These are phyloP conservation scores for Aspergillus cejpii DNA, from an alignment of 2,329 filamentous ascomycete species.

Conservation along the genomic window DNA sequence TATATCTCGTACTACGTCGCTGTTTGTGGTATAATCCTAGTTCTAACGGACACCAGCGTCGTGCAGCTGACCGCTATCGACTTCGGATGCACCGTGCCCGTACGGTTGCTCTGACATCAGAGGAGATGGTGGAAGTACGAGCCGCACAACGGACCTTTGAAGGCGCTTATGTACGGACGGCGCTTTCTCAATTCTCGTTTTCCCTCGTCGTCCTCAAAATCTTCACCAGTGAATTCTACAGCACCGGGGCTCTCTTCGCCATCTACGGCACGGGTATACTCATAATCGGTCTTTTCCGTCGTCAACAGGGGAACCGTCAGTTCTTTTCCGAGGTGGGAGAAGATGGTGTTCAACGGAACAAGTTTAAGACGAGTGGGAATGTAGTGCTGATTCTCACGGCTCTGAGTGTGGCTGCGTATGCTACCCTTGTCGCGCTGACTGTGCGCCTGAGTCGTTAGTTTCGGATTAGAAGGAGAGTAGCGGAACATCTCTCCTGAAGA, in stretches of 20 bases:
- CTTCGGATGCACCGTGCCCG: constrained; percentile 77
- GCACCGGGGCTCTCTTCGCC: constrained; percentile 91
- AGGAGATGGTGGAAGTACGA: constrained; percentile 88
- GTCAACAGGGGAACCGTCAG: constrained; percentile 86
- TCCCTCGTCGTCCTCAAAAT: constrained; percentile 91
- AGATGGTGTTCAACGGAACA: constrained; percentile 55
- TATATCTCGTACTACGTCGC: background rate
- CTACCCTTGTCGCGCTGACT: constrained; percentile 54
- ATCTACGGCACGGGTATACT: constrained; percentile 82
- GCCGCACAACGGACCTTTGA: constrained; percentile 95
- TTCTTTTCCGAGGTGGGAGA: constrained; percentile 64
- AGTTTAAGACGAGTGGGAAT: constrained; percentile 60
- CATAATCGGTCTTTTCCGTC: constrained; percentile 73
- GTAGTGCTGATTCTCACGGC: constrained; percentile 58
- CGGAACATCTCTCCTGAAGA: constrained; percentile 1
- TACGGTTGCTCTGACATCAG: constrained; percentile 70
- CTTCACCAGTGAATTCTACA: constrained; percentile 94
- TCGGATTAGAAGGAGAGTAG: background rate
- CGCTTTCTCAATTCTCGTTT: constrained; percentile 91
- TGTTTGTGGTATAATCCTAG: background rate
- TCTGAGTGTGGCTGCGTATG: constrained; percentile 57
- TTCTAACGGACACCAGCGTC: constrained; percentile 43
- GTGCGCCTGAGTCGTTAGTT: constrained; percentile 38
- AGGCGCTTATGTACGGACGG: constrained; percentile 91
- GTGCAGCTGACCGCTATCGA: constrained; percentile 67